Base-by-base conservation (phyloP, 106 monocot species). In the Ottelia alismoides region DNA sequence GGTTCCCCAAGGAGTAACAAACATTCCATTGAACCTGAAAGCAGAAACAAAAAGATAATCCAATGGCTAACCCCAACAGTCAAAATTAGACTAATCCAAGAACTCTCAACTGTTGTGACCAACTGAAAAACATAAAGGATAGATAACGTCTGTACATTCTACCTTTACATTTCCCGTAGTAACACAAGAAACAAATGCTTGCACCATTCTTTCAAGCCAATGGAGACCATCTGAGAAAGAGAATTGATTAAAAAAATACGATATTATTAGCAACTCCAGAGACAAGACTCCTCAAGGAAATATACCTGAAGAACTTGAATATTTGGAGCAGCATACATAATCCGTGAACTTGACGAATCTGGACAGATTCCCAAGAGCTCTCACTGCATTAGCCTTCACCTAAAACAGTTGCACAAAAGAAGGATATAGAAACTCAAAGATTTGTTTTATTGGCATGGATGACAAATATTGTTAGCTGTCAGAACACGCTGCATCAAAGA, bases 81-180 rank as follows among this genome's bases (percentile, higher is more conserved):
- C n/a, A n/a, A n/a, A n/a, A n/a, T n/a, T n/a, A n/a, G n/a, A n/a
- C n/a, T n/a, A n/a, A n/a, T 20, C 20, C 0, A 55, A 51, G 40
- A 43, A 7, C 6, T 43, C 6, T 6, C 40, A 43, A 7, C 40
- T 43, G 16, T 43, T 7, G 40, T 6, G 16, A 43, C 6, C 40
- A 43, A 7, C 16, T 43, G 16, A 43, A 43, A 43, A 16, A 43
- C 40, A 43, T 24, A 31, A 31, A 25, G 28, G 20, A 63, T 19
- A 22, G 47, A 30, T 17, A 23, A 52, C 1, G 43, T n/a, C n/a
- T n/a, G n/a, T n/a, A n/a, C n/a, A n/a, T 4, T 22, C 24, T 25
- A 98, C 98, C 89, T 98, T 98, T 21, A 90, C 98, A 83, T 98
- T 98, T 65, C 98, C 98, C 40, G 98, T 98, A n/a, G 98, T 98